A percentile compares a stretch with the other conserved stretches of the same genome.
phyloP scores from a whole-genome alignment of 1,139 yeast species.

The Suhomyces anneliseae region DNA sequence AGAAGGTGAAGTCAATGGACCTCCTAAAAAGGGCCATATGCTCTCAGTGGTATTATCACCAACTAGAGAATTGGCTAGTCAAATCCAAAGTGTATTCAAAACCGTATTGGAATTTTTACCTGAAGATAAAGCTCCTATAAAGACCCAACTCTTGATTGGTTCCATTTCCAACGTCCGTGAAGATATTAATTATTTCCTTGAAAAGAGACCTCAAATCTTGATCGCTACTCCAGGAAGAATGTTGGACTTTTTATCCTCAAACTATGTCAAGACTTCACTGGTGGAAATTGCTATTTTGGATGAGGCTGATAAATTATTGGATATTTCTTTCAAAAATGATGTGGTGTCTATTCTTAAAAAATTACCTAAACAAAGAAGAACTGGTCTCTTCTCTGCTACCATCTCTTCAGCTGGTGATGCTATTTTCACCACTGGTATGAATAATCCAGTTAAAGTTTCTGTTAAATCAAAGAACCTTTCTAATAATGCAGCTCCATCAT shows the following conservation, averaged over 20 bases:
- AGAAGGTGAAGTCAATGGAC: constrained; percentile 25
- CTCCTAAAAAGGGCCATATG: constrained; percentile 59
- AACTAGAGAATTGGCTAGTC: constrained; percentile 88
- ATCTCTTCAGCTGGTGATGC: constrained; percentile 73
- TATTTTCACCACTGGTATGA: constrained; percentile 75
- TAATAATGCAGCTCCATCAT: constrained; percentile 51
- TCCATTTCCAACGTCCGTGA: constrained; percentile 71
- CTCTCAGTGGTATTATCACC: constrained; percentile 79
- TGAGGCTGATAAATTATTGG: constrained; percentile 90
- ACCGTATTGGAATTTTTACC: constrained; percentile 62
- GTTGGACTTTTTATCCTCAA: constrained; percentile 63
- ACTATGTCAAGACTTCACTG: constrained; percentile 51
- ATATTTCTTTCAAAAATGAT: constrained; percentile 71
- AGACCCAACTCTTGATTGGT: constrained; percentile 78
- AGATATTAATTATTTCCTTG: constrained; percentile 61
- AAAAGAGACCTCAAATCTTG: constrained; percentile 64
- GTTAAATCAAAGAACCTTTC: constrained; percentile 55
- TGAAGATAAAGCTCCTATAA: constrained; percentile 41
- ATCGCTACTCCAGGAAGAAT: constrained; percentile 95
- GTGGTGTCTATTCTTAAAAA: constrained; percentile 63
- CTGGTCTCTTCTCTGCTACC: constrained; percentile 92
- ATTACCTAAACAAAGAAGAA: constrained; percentile 87
- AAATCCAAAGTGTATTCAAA: constrained; percentile 68
- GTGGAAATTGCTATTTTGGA: constrained; percentile 80
- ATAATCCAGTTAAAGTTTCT: constrained; percentile 83